A percentile compares a stretch with the other conserved stretches of the same genome.
phyloP scores from a whole-genome alignment of 2,329 filamentous ascomycete genomes.

The Exophiala alcalophila region DNA sequence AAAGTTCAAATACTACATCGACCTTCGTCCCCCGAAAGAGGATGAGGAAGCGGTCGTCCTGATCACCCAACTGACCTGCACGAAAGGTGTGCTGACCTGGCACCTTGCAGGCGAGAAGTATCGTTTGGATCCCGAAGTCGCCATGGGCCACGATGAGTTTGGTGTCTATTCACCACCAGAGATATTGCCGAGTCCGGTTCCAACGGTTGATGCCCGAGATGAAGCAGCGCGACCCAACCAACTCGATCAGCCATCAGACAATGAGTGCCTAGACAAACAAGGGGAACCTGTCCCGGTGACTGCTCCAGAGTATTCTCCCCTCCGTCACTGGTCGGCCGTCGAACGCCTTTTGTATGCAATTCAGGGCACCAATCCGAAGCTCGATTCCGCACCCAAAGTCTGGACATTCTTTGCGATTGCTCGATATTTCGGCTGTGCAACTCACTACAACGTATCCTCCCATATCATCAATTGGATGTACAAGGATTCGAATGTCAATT shows the following conservation, averaged over 20 bases:
- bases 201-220: background rate
- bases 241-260: background rate
- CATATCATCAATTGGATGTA: conserved; percentile 60
- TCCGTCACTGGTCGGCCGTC: conserved; percentile 63
- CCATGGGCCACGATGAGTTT: conserved; percentile 51
- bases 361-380: conserved; percentile 51
- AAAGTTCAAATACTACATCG: conserved; percentile 56
- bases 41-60: conserved; percentile 62
- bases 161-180: conserved; percentile 16
- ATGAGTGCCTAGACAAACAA: background rate
- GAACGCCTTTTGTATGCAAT: conserved; percentile 60
- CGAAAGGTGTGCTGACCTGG: conserved; percentile 57
- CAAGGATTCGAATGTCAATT: conserved; percentile 52
- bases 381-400: conserved; percentile 65
- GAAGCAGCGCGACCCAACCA: background rate
- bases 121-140: conserved; percentile 39
- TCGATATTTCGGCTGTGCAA: conserved; percentile 52
- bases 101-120: conserved; percentile 43
- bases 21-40: conserved; percentile 61
- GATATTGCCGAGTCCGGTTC: background rate
- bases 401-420: conserved; percentile 66
- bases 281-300: background rate
- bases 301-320: conserved; percentile 58
- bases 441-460: conserved; percentile 39
- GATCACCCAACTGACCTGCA: conserved; percentile 58